Percentiles rank a stretch among this genome's conserved stretches.
Conservation (phyloP, 192 early-diverging fungal genomes). For the Coemansia sp. region DNA sequence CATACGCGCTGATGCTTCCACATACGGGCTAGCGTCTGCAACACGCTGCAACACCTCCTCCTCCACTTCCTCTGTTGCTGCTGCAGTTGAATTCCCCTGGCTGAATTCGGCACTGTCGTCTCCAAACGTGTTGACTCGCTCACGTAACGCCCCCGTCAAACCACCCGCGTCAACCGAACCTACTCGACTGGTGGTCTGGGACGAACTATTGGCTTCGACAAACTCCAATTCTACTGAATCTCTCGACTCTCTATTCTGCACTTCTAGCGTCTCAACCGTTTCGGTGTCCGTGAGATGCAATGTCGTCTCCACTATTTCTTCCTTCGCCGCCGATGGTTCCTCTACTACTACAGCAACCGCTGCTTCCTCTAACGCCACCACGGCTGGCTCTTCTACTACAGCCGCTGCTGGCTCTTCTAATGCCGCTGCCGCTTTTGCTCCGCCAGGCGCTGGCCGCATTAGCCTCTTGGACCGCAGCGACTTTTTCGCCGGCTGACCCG, state of each 20-base stretch:
- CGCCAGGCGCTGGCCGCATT: constrained; percentile 35
- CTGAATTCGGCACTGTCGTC: too few species aligned
- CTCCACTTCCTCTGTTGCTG: too few species aligned
- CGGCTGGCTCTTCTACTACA: not conserved
- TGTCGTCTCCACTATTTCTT: not conserved
- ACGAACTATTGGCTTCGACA: constrained; percentile 30
- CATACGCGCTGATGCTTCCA: too few species aligned
- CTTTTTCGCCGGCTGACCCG: constrained; percentile 19
- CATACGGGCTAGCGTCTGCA: too few species aligned
- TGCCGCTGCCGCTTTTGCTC: not conserved
- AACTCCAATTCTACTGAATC: constrained; percentile 27
- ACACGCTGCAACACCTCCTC: too few species aligned
- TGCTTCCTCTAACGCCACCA: not conserved
- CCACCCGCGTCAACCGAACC: too few species aligned
- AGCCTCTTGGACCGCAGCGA: constrained; percentile 46
- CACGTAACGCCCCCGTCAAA: too few species aligned
- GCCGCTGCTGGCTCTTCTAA: not conserved
- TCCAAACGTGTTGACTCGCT: too few species aligned
- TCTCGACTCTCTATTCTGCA: constrained; percentile 1
- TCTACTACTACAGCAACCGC: too few species aligned
- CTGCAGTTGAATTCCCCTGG: too few species aligned
- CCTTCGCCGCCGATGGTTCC: not conserved
- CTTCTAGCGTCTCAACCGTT: not conserved
- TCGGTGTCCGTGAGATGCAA: not conserved
- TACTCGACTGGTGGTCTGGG: too few species aligned